Percentiles rank a stretch among this genome's conserved stretches.
phyloP scores from a whole-genome alignment of 2,329 filamentous ascomycete genomes.

The Cladosporium sp. region DNA sequence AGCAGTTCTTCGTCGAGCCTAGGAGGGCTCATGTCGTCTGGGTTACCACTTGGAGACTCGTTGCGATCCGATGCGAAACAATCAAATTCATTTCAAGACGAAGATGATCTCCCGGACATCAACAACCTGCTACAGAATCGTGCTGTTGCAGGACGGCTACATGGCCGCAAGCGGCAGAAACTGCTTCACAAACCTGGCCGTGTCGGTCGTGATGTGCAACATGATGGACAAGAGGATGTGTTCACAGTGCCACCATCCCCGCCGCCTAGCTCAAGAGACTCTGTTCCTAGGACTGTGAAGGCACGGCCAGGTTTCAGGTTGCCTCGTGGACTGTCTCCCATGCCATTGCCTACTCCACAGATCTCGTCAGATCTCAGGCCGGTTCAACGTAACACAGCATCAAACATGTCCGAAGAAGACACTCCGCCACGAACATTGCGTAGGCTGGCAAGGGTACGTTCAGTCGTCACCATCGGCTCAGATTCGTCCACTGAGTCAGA shows the following conservation, averaged over 20 bases:
- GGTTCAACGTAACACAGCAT: not conserved
- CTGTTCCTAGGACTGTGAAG: not conserved
- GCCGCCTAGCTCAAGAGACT: constrained; percentile 34
- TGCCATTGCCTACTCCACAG: constrained; percentile 33
- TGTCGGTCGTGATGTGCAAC: not conserved
- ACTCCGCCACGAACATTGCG: constrained; percentile 12
- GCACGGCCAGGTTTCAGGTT: constrained; percentile 29
- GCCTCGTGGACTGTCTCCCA: constrained; percentile 30
- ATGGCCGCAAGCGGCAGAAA: constrained; percentile 25
- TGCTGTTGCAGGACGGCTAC: not conserved
- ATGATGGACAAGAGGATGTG: constrained; percentile 26
- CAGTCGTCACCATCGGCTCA: constrained; percentile 19
- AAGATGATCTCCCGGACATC: constrained; percentile 37
- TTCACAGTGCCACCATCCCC: constrained; percentile 48
- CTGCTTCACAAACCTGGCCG: constrained; percentile 8
- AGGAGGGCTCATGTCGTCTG: constrained; percentile 11
- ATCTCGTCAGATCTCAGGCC: constrained; percentile 33
- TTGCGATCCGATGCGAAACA: not conserved
- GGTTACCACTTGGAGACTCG: constrained; percentile 15
- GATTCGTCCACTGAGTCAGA: constrained; percentile 23
- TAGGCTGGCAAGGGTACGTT: constrained; percentile 10
- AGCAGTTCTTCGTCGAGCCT: constrained; percentile 12
- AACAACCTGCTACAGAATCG: constrained; percentile 3
- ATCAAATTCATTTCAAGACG: constrained; percentile 9
- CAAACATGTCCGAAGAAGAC: not conserved